Evolutionary conservation across 352 stramenopile species (phyloP), one percentile per base, ranked within the genome.

Genomic region (Pythium sukuiense): DNA sequence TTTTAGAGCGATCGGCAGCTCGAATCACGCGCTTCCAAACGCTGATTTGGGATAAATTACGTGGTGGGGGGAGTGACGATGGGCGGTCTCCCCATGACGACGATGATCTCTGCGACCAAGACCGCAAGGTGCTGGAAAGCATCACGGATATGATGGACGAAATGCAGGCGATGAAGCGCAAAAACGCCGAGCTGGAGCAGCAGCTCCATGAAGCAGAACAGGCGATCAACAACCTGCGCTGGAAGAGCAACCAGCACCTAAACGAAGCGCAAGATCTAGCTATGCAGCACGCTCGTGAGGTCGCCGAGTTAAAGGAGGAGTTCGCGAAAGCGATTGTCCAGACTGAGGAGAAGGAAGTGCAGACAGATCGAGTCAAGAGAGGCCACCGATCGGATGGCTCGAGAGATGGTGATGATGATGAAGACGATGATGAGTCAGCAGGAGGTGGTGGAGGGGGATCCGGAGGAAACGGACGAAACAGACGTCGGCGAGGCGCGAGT

Each of bases 1-100:
- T 88, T 50, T 64, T 88, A n/a, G 78, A 90, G 56, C 70, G 75
- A 0, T 88, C 82, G 1, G 80, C 69, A 3, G 63, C 73, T 12
- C 78, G 80, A 6, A 88, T 88, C 52, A 88, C 80, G 30, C 78
- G 62, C 26, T 90, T 90, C 26, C 82, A 90, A 55, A 65, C 71
- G 26, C 48, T 87, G 4, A 81, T 90, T 49, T 70, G 72, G 32
- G 58, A 71, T 13, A 55, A 33, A 29, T 50, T 85, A 39, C 77
- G 30, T 16, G 66, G 33, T 35, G 20, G 30, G 27, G 63, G 13
- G 16, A 41, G n/a, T 6, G 18, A 26, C 32, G 35, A 63, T 24
- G 13, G 26, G 16, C 41, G n/a, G 14, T 60, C 59, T 16, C 35
- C 53, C 18, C 33, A 59, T 35, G 61, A 67, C 6, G 79, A 81